These are phyloP conservation scores for Lentithecium fluviatile DNA, from an alignment of 495 filamentous ascomycete genomes.

Conservation along the genomic window DNA sequence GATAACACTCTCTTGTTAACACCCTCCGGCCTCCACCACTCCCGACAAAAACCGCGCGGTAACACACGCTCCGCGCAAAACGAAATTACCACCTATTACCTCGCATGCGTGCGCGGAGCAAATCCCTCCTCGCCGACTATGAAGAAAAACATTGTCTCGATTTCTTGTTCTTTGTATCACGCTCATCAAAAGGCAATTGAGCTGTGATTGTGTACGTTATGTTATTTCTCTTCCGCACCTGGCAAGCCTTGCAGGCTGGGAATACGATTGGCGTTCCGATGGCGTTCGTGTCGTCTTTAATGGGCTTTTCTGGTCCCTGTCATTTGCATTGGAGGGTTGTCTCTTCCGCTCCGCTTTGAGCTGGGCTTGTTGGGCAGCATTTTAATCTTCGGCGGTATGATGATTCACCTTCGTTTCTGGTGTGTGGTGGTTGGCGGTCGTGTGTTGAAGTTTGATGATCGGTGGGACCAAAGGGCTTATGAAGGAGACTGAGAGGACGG, in stretches of 20 bases:
- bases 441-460: neutral
- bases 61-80: slow-evolving; percentile 8
- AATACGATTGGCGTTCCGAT: neutral
- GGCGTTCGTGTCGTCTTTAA: slow-evolving; percentile 15
- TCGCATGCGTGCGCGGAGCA: neutral
- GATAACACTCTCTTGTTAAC: slow-evolving; percentile 13
- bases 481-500: neutral
- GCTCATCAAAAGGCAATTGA: neutral
- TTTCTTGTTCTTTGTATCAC: neutral
- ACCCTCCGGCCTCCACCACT: slow-evolving; percentile 6
- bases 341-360: neutral
- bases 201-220: neutral
- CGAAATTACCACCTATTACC: neutral
- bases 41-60: slow-evolving; percentile 22
- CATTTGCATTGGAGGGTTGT: slow-evolving; percentile 4
- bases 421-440: neutral
- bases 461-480: neutral
- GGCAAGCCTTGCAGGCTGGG: neutral
- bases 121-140: neutral
- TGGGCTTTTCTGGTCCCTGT: neutral
- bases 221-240: neutral
- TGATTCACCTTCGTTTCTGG: neutral
- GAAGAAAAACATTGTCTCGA: neutral
- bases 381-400: slow-evolving; percentile 2
- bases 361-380: neutral